phyloP scores from a whole-genome alignment of 2,329 filamentous ascomycete genomes.

The Cryphonectria radicalis region DNA sequence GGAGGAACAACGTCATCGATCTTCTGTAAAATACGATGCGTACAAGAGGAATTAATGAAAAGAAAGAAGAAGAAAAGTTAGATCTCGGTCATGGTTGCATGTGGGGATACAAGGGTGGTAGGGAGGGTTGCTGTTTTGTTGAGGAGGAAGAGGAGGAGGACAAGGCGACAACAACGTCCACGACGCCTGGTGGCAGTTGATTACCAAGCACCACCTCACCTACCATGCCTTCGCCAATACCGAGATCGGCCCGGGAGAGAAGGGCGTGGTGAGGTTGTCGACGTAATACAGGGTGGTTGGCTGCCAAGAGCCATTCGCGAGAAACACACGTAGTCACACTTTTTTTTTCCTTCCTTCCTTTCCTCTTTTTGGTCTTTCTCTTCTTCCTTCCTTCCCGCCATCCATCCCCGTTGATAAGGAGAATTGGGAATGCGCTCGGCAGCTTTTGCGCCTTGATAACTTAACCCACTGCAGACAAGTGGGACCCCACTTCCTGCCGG shows the following conservation, averaged over 20 bases:
- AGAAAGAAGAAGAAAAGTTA: no score
- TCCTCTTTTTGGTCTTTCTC: background rate
- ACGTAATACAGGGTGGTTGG: background rate
- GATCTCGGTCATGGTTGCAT: background rate
- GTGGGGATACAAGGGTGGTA: background rate
- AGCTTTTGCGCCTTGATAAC: background rate
- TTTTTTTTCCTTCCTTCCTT: background rate
- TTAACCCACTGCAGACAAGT: background rate
- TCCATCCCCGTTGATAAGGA: background rate
- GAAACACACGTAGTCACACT: background rate
- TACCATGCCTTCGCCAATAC: background rate
- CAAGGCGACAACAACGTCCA: no score
- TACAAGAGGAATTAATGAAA: background rate
- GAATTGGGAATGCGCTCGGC: background rate
- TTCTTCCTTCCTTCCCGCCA: no score
- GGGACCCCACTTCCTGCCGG: no score
- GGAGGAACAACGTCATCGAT: background rate
- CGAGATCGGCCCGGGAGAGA: slow-evolving; percentile 12
- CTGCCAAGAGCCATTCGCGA: background rate
- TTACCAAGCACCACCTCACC: slow-evolving; percentile 8
- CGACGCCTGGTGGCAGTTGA: background rate
- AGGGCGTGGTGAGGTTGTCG: background rate
- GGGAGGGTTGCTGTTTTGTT: background rate
- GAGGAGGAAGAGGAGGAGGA: no score
- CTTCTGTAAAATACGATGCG: background rate